Base-by-base conservation (phyloP, 1,284 basidiomycete genomes). In the Ustilago nuda region DNA sequence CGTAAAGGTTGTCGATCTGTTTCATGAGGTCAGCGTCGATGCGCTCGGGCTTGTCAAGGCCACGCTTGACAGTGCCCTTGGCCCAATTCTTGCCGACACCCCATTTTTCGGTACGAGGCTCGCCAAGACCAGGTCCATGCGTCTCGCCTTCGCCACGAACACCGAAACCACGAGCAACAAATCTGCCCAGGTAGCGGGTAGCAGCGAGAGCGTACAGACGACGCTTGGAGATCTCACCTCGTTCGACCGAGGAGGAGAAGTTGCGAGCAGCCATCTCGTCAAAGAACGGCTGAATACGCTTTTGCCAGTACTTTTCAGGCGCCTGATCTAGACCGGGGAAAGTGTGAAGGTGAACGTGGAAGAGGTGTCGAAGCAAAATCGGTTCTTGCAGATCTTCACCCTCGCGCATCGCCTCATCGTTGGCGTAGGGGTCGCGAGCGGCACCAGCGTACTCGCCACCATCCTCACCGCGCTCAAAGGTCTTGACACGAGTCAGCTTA, bases 71-170 rank as follows among this genome's bases (percentile, higher is more conserved):
- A 13, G 84, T 85, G 35, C 84, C 84, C 37, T 80, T 81, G 52
- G 83, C 84, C 84, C 84, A 85, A n/a, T 80, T 56, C 64, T 85
- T 85, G 23, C 84, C 84, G n/a, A 80, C 81, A 39, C 82, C 84
- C 84, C 84, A 85, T 27, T 66, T 60, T 37, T 85, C 84, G 23
- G 74, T 72, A 54, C 84, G 83, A 2, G 79, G 78, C 2, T 79
- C 78, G 23, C 84, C 84, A 1, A 78, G 52, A 9, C 84, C 84
- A 9, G 84, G 84, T 8, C 84, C 84, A 7, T 81, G 79, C 15
- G 72, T 70, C 73, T 84, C 82, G 55, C 77, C 79, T 23, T 76
- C 64, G 48, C 83, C 83, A 15, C 84, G 80, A 41, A 85, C 79
- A 43, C 84, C 84, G 23, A 85, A 65, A 17, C 84, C 84, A 55